Evolutionary conservation across 1,284 basidiomycete species (phyloP).

Genomic region (Melampsora occidentalis): DNA sequence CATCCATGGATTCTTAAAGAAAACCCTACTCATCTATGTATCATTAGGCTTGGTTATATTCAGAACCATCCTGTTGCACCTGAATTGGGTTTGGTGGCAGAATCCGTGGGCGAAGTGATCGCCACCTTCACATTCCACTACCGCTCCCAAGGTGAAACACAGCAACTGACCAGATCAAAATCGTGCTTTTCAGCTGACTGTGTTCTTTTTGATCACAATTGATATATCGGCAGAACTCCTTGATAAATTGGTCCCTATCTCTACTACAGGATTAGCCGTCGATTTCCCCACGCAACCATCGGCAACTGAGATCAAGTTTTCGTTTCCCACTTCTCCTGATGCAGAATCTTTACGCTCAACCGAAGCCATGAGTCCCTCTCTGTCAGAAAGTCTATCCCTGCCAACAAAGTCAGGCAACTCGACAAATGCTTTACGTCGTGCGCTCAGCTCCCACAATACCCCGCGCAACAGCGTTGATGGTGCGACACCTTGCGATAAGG

Average conservation of each 20-base stretch:
- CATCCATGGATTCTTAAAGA: not conserved
- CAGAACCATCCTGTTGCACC: conserved; percentile 24
- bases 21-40: too few relatives aligned
- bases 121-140: conserved; percentile 37
- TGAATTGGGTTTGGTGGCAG: conserved; percentile 37
- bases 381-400: not conserved
- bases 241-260: too few relatives aligned
- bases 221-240: too few relatives aligned
- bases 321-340: conserved; percentile 26
- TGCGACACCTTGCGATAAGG: not conserved
- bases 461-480: conserved; percentile 34
- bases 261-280: not conserved
- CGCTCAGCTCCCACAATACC: conserved; percentile 8
- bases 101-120: conserved; percentile 28
- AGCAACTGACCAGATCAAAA: too few relatives aligned
- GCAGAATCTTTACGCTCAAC: conserved; percentile 16
- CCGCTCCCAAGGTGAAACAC: conserved; percentile 29
- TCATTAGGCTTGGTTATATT: conserved; percentile 32
- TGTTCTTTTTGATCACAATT: too few relatives aligned
- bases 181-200: not conserved
- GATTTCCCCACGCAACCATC: conserved; percentile 3
- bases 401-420: conserved; percentile 13
- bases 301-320: conserved; percentile 23
- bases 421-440: conserved; percentile 24
- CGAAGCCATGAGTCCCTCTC: conserved; percentile 2